Base-by-base conservation (phyloP, 345 rosid species). In the Brassica cretica region DNA sequence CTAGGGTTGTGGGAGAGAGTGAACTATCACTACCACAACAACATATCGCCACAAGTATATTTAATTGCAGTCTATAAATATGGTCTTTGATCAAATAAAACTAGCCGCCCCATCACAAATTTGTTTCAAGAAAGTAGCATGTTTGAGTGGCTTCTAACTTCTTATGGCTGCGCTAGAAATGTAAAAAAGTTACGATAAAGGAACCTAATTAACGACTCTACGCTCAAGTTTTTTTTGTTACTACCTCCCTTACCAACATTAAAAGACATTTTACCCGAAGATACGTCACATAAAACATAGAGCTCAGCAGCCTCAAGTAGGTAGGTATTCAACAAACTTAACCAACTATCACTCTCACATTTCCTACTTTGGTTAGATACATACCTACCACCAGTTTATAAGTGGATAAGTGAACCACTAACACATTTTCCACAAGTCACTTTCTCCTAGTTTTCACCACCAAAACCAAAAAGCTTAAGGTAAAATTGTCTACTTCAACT, bases 361-460 rank as follows among this genome's bases (percentile, higher is more conserved):
- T 66, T 33, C 63, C 12, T 66, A 24, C 56, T 72, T 46, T 15
- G 16, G 6, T 68, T 37, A 63, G 39, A 66, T 49, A 32, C 8
- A 71, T 15, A 62, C 64, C 70, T 62, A 77, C 70, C 70, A 63
- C 53, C 49, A 44, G 51, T 30, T 70, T 15, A 70, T 6, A 51
- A 33, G 65, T 73, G 64, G 44, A 73, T 60, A 60, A 60, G 46
- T 66, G 21, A 24, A 60, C 63, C 77, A 66, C 29, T 66, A 66
- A 32, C 49, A 70, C 41, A 76, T 53, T 71, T 30, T 55, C 8
- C 39, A 53, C 39, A 78, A 71, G 72, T 78, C 76, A 25, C 75
- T 70, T 12, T 70, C 80, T 64, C 44, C 65, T 63, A 70, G 65
- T 56, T 64, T 35, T 56, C 51, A 71, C 60, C 60, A 66, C 44